Base-by-base conservation (phyloP, 208 protist genomes). In the Angomonas deanei region DNA sequence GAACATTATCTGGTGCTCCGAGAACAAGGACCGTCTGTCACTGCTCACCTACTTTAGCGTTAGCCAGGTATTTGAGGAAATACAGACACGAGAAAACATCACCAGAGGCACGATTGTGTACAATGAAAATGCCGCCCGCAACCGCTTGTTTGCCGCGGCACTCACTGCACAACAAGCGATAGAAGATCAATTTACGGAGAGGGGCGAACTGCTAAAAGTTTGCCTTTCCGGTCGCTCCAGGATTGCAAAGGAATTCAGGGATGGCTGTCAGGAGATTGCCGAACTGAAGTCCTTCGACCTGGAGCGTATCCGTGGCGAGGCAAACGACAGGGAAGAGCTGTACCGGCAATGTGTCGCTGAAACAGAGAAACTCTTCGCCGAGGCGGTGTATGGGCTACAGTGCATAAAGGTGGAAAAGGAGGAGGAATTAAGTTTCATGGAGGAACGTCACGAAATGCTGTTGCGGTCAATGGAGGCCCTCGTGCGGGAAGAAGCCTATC, bases 141-240 rank as follows among this genome's bases (percentile, higher is more conserved):
- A 15, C 15, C 8, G 15, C 8, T 15, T 42, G 8, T 42, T 42
- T 42, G 15, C 5, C 50, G 28, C 50, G 26, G 13, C 4, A 4
- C 13, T 56, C 5, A 19, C 50, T 34, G 24, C 28, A 3, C 3
- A 27, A 56, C 23, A 5, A 56, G 50, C 72, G 34, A 57, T 74
- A 26, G 63, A 60, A 27, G 55, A 72, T 19, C 30, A 67, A 46
- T 33, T 76, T 0, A 39, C 57, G 47, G 72, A 80, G 57, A 74
- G 62, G 10, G 42, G 61, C 13, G 72, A 47, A 17, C 36, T 83
- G 13, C 65, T 68, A 57, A 59, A 70, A 36, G 48, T 70, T 23
- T 61, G 65, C 46, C 47, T 46, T 2, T 21, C 24, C 28, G 30
- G 2, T 24, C 53, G 53, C 3, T 24, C 28, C 53, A 28, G 15